phyloP scores from a whole-genome alignment of 2,329 filamentous ascomycete species.

The Monilinia polystroma region DNA sequence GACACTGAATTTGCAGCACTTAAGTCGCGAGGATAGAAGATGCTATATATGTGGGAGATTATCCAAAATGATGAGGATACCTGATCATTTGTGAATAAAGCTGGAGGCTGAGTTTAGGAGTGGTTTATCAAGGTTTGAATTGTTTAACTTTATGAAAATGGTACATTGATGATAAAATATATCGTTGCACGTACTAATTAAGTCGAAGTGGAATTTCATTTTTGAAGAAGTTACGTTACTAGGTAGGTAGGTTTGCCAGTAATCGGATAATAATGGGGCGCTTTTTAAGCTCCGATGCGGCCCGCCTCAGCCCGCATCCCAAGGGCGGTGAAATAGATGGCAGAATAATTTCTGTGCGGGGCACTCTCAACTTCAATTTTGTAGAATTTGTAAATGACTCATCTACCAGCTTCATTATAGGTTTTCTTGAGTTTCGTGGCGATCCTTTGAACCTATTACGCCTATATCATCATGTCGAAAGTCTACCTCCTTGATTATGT shows the following conservation, averaged over 20 bases:
- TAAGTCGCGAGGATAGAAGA: neutral
- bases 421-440: neutral
- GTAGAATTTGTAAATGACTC: constrained; percentile 3
- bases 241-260: neutral
- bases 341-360: constrained; percentile 17
- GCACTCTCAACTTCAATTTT: constrained; percentile 1
- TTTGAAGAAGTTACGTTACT: neutral
- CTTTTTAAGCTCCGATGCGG: neutral
- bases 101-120: too few species aligned
- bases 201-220: neutral
- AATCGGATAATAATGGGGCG: neutral
- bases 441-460: neutral
- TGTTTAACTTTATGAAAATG: too few species aligned
- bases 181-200: neutral
- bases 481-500: constrained; percentile 85
- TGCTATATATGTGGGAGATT: neutral
- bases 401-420: neutral
- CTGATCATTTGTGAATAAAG: neutral
- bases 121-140: neutral
- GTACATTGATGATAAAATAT: neutral
- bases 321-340: neutral
- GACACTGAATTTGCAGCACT: neutral
- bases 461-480: constrained; percentile 60
- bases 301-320: neutral
- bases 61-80: neutral